These are phyloP conservation scores for Nemania sp. DNA, from an alignment of 2,329 filamentous ascomycete genomes.

Conservation along the genomic window DNA sequence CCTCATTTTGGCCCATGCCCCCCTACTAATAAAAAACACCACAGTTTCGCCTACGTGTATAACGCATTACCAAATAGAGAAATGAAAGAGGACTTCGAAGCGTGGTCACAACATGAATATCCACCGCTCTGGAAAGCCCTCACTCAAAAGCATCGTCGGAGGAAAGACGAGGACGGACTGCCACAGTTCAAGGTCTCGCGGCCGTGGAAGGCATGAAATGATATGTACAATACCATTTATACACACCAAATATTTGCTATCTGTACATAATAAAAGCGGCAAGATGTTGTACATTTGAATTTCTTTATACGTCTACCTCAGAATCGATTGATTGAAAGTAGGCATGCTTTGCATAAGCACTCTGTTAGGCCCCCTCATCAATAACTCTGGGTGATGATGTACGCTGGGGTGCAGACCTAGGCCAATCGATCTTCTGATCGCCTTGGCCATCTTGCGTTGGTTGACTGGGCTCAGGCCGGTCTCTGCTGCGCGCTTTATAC, in stretches of 20 bases:
- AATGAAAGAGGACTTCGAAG: constrained; percentile 76
- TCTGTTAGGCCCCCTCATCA: constrained; percentile 57
- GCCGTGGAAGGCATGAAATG: constrained; percentile 61
- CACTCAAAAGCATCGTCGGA: constrained; percentile 62
- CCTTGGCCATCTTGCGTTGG: constrained; percentile 93
- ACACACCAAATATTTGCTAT: constrained; percentile 43
- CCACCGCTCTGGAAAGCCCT: constrained; percentile 77
- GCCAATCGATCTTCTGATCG: constrained; percentile 87
- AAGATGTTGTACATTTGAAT: constrained; percentile 45
- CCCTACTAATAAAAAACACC: constrained; percentile 37
- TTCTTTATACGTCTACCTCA: background rate
- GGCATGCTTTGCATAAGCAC: constrained; percentile 39
- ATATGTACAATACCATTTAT: constrained; percentile 52
- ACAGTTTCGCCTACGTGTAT: constrained; percentile 76
- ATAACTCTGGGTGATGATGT: constrained; percentile 86
- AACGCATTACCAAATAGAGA: constrained; percentile 76
- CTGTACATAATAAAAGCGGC: constrained; percentile 49
- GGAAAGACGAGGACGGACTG: constrained; percentile 58
- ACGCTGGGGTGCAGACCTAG: constrained; percentile 93
- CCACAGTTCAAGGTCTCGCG: constrained; percentile 64
- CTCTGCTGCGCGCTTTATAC: constrained; percentile 80
- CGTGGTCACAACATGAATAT: constrained; percentile 78
- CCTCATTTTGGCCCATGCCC: constrained; percentile 15
- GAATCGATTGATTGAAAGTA: constrained; percentile 13
- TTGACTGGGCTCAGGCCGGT: constrained; percentile 89